phyloP scores from a whole-genome alignment of 2,329 filamentous ascomycete species.

The Cytospora leucostoma region DNA sequence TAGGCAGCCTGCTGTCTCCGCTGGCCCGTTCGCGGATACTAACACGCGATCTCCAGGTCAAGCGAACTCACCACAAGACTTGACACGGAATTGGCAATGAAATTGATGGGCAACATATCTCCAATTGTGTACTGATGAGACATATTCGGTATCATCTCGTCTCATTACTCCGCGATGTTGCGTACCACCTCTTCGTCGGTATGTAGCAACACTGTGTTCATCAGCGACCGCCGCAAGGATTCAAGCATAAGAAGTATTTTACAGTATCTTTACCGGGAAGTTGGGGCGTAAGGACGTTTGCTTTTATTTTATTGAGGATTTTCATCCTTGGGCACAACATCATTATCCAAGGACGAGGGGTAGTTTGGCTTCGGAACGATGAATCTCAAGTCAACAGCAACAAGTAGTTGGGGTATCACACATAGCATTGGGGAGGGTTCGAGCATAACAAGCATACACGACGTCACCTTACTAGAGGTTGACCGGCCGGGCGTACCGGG shows the following conservation, averaged over 20 bases:
- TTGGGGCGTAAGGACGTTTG: not conserved
- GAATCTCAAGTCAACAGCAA: not conserved
- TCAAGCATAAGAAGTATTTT: not conserved
- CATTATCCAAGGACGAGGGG: not conserved
- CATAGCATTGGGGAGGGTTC: not conserved
- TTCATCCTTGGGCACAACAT: not conserved
- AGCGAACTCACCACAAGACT: not conserved
- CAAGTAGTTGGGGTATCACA: not conserved
- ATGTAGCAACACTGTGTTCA: not conserved
- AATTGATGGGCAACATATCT: not conserved
- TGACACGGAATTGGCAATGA: not conserved
- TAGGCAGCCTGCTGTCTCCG: not conserved
- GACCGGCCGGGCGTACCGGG: constrained; percentile 15
- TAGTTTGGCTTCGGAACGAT: not conserved
- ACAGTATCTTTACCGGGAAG: not conserved
- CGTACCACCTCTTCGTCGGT: not conserved
- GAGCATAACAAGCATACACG: constrained; percentile 20
- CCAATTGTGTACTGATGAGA: not conserved
- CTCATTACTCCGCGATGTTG: not conserved
- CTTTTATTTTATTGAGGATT: not conserved
- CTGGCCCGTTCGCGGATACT: constrained; percentile 6
- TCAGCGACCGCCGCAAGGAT: not conserved
- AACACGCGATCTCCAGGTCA: not conserved
- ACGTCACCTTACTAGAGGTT: constrained; percentile 21
- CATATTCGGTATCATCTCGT: not conserved